Percentiles rank a stretch among this genome's conserved stretches.
phyloP scores from a whole-genome alignment of 2,329 filamentous ascomycete species.

The Beauveria sp. region DNA sequence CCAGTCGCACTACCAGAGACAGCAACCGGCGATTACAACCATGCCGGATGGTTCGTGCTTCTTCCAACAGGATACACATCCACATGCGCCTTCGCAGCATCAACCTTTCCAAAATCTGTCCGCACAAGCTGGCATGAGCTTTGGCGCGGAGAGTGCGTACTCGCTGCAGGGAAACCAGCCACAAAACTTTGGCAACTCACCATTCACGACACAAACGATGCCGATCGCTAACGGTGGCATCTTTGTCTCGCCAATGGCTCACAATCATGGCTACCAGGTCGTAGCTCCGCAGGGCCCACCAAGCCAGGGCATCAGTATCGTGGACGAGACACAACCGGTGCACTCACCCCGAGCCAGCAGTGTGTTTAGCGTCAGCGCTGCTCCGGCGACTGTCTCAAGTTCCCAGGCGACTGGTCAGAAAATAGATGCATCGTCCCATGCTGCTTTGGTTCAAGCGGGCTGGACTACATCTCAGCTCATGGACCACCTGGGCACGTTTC shows the following conservation, averaged over 20 bases:
- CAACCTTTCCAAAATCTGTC: not conserved
- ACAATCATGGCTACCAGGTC: not conserved
- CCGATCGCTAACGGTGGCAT: not conserved
- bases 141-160: not conserved
- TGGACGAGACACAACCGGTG: not conserved
- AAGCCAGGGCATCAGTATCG: slow-evolving; percentile 9
- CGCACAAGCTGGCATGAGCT: not conserved
- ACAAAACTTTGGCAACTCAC: not conserved
- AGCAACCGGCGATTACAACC: not conserved
- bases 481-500: slow-evolving; percentile 20
- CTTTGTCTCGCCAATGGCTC: not conserved
- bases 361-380: not conserved
- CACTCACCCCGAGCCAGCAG: not conserved
- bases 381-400: not conserved
- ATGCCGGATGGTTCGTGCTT: not conserved
- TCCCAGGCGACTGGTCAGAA: not conserved
- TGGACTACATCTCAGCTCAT: slow-evolving; percentile 13
- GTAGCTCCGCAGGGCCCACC: not conserved
- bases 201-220: not conserved
- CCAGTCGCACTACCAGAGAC: not conserved
- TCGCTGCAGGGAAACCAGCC: not conserved
- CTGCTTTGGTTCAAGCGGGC: not conserved
- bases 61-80: too few relatives aligned
- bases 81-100: not conserved
- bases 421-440: not conserved